A percentile compares a stretch with the other conserved stretches of the same genome.
Evolutionary conservation across 2,329 filamentous ascomycete species (phyloP).

Genomic region (Fusarium temperatum): DNA sequence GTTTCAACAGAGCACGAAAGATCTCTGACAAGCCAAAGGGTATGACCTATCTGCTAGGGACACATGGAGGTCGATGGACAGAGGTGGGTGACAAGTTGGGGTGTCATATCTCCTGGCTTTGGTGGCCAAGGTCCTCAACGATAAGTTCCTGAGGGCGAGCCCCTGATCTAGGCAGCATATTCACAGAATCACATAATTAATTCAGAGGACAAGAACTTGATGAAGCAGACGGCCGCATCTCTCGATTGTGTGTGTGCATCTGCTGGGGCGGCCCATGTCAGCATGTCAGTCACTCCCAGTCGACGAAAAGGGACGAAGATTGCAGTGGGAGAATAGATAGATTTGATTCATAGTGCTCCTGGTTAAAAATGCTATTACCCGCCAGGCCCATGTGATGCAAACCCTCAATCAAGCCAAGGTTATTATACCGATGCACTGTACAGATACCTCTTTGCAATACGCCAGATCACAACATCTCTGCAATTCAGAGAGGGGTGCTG

Average conservation of each 20-base stretch:
- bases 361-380: conserved; percentile 23
- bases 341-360: conserved; percentile 6
- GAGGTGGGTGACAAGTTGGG: neutral
- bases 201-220: conserved; percentile 10
- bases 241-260: conserved; percentile 21
- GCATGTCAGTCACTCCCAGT: neutral
- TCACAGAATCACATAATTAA: neutral
- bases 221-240: conserved; percentile 29
- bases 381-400: conserved; percentile 21
- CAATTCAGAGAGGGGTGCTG: conserved; percentile 37
- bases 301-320: conserved; percentile 3
- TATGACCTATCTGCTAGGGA: conserved; percentile 23
- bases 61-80: conserved; percentile 14
- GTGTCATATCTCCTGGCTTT: conserved; percentile 22
- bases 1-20: conserved; percentile 30
- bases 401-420: conserved; percentile 20
- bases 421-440: neutral
- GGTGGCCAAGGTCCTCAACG: neutral
- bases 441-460: conserved; percentile 14
- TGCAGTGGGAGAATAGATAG: neutral
- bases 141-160: neutral
- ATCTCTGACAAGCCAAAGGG: conserved; percentile 2
- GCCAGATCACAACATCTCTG: conserved; percentile 26
- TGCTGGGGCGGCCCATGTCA: conserved; percentile 7
- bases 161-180: neutral